Evolutionary conservation across 176 grass and related monocot species (phyloP), one percentile per base, ranked within the genome.

Genomic region (Zizania latifolia): DNA sequence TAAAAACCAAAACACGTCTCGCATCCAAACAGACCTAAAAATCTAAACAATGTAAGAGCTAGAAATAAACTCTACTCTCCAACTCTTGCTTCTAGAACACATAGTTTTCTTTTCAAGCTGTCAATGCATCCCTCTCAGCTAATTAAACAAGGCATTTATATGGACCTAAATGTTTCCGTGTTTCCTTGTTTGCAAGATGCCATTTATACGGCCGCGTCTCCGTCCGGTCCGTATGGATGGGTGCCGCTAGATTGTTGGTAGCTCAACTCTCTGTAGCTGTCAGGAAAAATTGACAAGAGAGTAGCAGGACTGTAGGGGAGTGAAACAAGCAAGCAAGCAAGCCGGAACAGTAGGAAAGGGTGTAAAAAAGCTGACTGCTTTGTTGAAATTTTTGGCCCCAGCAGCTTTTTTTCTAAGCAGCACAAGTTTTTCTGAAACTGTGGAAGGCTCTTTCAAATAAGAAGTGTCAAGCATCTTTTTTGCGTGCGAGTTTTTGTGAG

Each of bases 311-410:
- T 10, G 21, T 48, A 53, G 0, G 13, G 11, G 17, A 54, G 56
- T n/a, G n/a, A n/a, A 64, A 31, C 16, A 65, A 65, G 60, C 54
- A 38, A 37, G 62, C 45, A 12, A 43, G 60, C 54, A 38, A 37
- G 62, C 45, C 8, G 33, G 27, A 45, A 27, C 22, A 17, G 6
- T 21, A 37, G 31, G 5, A 2, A 7, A 11, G 22, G 34, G 36
- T 40, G 73, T 53, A 31, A 31, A 46, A 46, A 66, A n/a, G 59
- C 50, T 31, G 7, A 22, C 50, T 30, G 8, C 59, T 79, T 79
- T 31, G 68, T 85, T 67, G 68, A 85, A 48, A 38, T 17, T n/a
- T 6, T 36, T 36, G 69, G 8, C 19, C 19, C 68, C 48, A 10
- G 3, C 37, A 14, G 36, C 58, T 65, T 51, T 4, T 7, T 26